Base-by-base conservation (phyloP, 2,329 filamentous ascomycete genomes). In the Sarocladium brachiariae region DNA sequence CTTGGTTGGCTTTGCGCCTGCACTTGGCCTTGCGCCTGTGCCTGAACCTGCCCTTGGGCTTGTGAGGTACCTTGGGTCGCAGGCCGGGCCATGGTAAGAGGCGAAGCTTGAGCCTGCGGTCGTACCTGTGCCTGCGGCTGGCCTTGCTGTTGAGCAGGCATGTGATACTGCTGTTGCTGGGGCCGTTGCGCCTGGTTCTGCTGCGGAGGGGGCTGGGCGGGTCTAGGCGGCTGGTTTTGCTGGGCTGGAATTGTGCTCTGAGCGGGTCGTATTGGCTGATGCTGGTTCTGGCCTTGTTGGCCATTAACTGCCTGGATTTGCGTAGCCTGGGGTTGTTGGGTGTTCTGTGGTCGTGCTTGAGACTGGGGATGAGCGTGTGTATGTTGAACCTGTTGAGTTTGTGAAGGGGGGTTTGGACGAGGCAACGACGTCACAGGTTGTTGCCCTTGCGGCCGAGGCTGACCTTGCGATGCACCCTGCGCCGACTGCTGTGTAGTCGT, bases 401-500 rank as follows among this genome's bases (percentile, higher is more conserved):
- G 39, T 21, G 13, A 38, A 37, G 49, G 16, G 16, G 21, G 33
- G 19, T 5, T 25, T 24, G 33, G 34, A 16, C 31, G 51, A 24
- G 47, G 21, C 23, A 35, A 30, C n/a, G 45, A 47, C 4, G 47
- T 23, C 23, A 18, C n/a, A 18, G 51, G 21, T 38, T 50, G 46
- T 18, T 43, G 51, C 9, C 43, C 33, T 34, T 49, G 43, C 43
- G 43, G 43, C 6, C 27, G 43, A 31, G 43, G 14, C 19, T 47
- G 43, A 7, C 25, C 43, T 21, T 47, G 43, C 4, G n/a, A 5
- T 4, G n/a, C 4, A 19, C 14, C 24, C 16, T 47, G 43, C 14
- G 27, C 25, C 43, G 21, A 31, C 43, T 31, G 25, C 43, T 67
- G 65, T 33, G 63, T 58, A 31, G 60, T 59, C 16, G 63, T 51